Evolutionary conservation across 2,329 filamentous ascomycete genomes (phyloP).

Genomic region (Colletotrichum abscissum): DNA sequence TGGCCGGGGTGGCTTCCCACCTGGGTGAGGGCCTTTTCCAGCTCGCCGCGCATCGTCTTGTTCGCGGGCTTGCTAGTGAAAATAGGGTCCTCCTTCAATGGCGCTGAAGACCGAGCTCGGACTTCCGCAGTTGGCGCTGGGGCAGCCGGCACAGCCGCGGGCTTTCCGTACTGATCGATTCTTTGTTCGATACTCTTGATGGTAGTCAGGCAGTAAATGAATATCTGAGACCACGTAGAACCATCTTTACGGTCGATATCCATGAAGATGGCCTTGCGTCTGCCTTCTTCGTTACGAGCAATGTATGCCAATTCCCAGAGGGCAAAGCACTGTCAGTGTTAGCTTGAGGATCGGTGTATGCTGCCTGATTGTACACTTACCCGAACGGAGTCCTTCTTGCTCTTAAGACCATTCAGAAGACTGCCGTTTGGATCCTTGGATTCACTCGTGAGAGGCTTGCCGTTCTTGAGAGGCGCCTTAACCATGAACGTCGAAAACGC

Average conservation of each 20-base stretch:
- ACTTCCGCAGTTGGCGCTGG: slow-evolving; percentile 46
- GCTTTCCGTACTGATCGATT: slow-evolving; percentile 71
- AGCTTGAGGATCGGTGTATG: not conserved
- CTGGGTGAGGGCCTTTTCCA: slow-evolving; percentile 59
- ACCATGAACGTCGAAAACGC: slow-evolving; percentile 85
- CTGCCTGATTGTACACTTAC: slow-evolving; percentile 53
- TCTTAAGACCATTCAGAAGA: slow-evolving; percentile 83
- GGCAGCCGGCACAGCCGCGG: slow-evolving; percentile 47
- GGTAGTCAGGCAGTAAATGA: slow-evolving; percentile 74
- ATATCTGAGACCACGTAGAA: slow-evolving; percentile 84
- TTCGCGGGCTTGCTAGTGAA: slow-evolving; percentile 52
- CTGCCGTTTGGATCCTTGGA: slow-evolving; percentile 94
- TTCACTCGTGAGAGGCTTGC: slow-evolving; percentile 83
- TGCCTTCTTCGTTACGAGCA: slow-evolving; percentile 77
- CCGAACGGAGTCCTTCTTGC: slow-evolving; percentile 82
- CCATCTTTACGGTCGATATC: slow-evolving; percentile 88
- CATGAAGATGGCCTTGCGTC: slow-evolving; percentile 83
- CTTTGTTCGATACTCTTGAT: slow-evolving; percentile 75
- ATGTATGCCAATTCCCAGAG: slow-evolving; percentile 92
- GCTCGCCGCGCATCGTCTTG: slow-evolving; percentile 53
- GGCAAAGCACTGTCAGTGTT: slow-evolving; percentile 67
- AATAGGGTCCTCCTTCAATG: slow-evolving; percentile 58
- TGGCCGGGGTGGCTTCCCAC: slow-evolving; percentile 59
- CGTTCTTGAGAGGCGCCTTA: slow-evolving; percentile 84
- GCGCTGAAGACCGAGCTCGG: slow-evolving; percentile 50